Base-by-base conservation (phyloP, 2,329 filamentous ascomycete genomes). In the Colletotrichum godetiae region DNA sequence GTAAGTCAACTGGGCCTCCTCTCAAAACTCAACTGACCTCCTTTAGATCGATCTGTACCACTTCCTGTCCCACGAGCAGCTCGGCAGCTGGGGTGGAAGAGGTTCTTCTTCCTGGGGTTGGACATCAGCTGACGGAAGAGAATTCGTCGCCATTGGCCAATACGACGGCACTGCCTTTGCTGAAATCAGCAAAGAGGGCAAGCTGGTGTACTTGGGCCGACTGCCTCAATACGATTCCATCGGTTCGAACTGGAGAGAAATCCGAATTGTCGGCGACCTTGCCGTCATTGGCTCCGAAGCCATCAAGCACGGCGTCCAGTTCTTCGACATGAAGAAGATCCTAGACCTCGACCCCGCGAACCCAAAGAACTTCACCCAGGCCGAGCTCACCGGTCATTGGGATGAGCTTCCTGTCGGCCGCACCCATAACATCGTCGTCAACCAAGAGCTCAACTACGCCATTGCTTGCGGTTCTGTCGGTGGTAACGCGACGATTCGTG, bases 271-370 rank as follows among this genome's bases (percentile, higher is more conserved):
- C 71, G 80, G 80, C 68, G 80, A 79, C 79, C 79, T 81, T 72
- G 79, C 81, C 68, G 79, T 84, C 67, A 81, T 85, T 67, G 82
- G 83, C 46, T 80, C 79, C 76, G 83, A 85, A 75, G 86, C 87
- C 42, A 76, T 78, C 56, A 79, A 83, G 76, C 90, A 92, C 79
- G 87, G 88, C 42, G 86, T 92, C 59, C 90, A 92, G 80, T 86
- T 92, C 80, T 92, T 92, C 77, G 90, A 92, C 80, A 86, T 91
- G 87, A 86, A 83, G 76, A 91, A 88, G 82, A 82, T 90, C n/a
- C 81, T 88, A 67, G 80, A 81, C 49, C 78, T 89, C 71, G 82
- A 86, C 79, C 84, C 85, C 1, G 80, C 79, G 2, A 80, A 73
- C 29, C 86, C 86, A 11, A 81, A 81, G 22, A 83, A 78, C 53